Conservation (phyloP, 2,329 filamentous ascomycete species). For the Paracorniculantispora psalliotae region DNA sequence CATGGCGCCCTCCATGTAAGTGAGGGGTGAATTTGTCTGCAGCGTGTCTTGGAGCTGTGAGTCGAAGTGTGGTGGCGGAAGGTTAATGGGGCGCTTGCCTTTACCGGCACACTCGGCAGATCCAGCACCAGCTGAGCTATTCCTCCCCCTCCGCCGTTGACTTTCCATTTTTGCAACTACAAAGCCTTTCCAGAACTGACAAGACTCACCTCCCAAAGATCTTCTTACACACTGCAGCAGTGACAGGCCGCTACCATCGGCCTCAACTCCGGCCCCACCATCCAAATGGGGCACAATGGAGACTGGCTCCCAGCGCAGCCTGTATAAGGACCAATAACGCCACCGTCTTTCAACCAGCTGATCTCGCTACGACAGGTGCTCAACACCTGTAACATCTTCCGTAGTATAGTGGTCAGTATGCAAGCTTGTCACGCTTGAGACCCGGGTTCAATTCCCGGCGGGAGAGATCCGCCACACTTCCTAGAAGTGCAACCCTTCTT, state of each 20-base stretch:
- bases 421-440: conserved; percentile 21
- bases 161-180: too few relatives aligned
- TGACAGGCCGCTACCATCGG: too few relatives aligned
- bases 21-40: not conserved
- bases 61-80: not conserved
- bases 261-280: too few relatives aligned
- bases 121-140: too few relatives aligned
- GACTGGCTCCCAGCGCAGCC: not conserved
- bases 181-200: too few relatives aligned
- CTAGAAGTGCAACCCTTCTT: conserved; percentile 3
- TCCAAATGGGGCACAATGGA: too few relatives aligned
- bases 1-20: not conserved
- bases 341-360: not conserved
- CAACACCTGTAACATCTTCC: conserved; percentile 16
- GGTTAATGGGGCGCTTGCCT: not conserved
- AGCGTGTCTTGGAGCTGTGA: not conserved
- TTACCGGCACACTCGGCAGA: too few relatives aligned
- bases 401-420: conserved; percentile 22
- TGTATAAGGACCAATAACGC: conserved; percentile 2
- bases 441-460: conserved; percentile 21
- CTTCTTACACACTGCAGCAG: too few relatives aligned
- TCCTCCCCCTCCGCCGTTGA: too few relatives aligned
- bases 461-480: conserved; percentile 17
- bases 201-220: too few relatives aligned
- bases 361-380: conserved; percentile 18